A percentile compares a stretch with the other conserved stretches of the same genome.
These are phyloP conservation scores for Camellia granthamiana DNA, from an alignment of 148 eudicot genomes.

Conservation along the genomic window DNA sequence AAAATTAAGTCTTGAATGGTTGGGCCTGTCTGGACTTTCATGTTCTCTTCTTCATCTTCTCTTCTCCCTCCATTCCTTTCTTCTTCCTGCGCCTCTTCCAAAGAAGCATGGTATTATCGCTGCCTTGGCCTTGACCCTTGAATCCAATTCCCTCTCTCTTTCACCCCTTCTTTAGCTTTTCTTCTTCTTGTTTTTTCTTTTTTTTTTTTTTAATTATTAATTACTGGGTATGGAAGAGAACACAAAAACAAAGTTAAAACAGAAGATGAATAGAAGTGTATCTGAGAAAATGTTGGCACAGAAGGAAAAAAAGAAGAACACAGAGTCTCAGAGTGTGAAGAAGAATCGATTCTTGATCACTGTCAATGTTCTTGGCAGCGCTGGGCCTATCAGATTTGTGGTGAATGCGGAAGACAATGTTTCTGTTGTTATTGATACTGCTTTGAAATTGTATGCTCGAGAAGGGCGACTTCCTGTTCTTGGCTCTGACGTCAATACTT, in stretches of 20 bases:
- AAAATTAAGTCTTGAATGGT: slow-evolving; percentile 28
- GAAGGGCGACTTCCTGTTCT: slow-evolving; percentile 73
- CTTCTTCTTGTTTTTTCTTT: background rate
- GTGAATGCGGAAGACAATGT: slow-evolving; percentile 58
- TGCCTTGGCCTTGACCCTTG: slow-evolving; percentile 44
- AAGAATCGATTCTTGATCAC: slow-evolving; percentile 55
- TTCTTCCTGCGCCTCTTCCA: slow-evolving; percentile 50
- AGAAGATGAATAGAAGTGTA: background rate
- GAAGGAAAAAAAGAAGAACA: slow-evolving; percentile 29
- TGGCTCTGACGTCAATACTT: slow-evolving; percentile 40
- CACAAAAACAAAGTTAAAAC: background rate
- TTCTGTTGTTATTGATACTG: slow-evolving; percentile 40
- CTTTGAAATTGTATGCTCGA: slow-evolving; percentile 58
- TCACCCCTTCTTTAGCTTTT: too few relatives aligned
- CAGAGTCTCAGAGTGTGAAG: slow-evolving; percentile 20
- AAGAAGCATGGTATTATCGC: slow-evolving; percentile 65
- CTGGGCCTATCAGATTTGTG: slow-evolving; percentile 66
- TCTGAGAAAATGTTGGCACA: slow-evolving; percentile 32
- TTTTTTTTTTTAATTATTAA: background rate
- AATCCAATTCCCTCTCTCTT: background rate
- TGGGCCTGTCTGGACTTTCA: slow-evolving; percentile 22
- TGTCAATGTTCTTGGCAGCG: slow-evolving; percentile 62
- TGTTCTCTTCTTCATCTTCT: slow-evolving; percentile 7
- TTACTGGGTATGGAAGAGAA: background rate
- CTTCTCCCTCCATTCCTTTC: background rate